A percentile compares a stretch with the other conserved stretches of the same genome.
phyloP scores from a whole-genome alignment of 208 protist species.

The Leishmania mexicana region DNA sequence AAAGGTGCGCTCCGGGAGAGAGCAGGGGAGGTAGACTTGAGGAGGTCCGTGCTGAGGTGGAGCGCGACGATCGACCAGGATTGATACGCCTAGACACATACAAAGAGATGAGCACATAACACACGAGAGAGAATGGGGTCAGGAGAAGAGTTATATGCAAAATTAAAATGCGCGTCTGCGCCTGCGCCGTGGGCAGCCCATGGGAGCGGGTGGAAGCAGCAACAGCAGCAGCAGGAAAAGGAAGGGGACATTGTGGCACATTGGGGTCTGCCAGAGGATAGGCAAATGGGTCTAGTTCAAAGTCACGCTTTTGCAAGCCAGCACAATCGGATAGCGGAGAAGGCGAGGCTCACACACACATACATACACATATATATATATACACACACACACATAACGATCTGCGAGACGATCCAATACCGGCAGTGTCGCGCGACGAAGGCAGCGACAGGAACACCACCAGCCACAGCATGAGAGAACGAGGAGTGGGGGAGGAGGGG shows the following conservation, averaged over 20 bases:
- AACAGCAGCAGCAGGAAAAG: background rate
- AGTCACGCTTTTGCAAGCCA: background rate
- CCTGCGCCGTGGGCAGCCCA: no score
- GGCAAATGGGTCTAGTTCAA: background rate
- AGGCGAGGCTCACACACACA: background rate
- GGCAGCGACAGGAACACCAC: background rate
- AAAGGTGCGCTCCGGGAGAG: no score
- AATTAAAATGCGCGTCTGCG: background rate
- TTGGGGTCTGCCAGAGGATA: background rate
- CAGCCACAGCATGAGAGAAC: background rate
- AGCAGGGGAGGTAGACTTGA: no score
- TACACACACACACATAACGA: background rate
- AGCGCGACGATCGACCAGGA: background rate
- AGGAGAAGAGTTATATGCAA: background rate
- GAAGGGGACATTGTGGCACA: background rate
- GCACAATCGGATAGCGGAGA: background rate
- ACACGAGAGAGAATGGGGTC: background rate
- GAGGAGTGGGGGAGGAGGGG: background rate
- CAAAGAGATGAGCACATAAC: background rate
- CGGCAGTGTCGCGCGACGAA: background rate
- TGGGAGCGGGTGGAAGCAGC: no score
- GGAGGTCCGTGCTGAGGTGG: background rate
- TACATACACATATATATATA: background rate
- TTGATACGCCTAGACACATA: background rate
- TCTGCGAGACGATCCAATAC: background rate